These are phyloP conservation scores for Coniferiporia weirii DNA, from an alignment of 1,284 basidiomycete genomes.

Conservation along the genomic window DNA sequence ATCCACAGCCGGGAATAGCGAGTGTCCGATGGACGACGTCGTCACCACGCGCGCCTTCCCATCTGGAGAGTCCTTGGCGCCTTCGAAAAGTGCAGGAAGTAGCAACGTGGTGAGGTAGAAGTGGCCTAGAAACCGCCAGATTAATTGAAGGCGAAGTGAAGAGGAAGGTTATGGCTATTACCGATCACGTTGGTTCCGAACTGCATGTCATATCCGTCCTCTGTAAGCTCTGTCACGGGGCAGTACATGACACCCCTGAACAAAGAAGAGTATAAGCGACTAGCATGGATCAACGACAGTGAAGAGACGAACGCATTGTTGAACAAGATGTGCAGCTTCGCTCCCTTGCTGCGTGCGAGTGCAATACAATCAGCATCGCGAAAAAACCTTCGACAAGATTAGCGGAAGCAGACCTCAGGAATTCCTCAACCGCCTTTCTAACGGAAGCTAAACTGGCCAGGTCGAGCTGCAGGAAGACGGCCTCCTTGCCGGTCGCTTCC, in stretches of 20 bases:
- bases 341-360: slow-evolving; percentile 20
- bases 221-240: slow-evolving; percentile 33
- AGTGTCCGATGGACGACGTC: slow-evolving; percentile 34
- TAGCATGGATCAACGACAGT: neutral
- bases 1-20: slow-evolving; percentile 20
- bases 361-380: neutral
- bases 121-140: slow-evolving; percentile 26
- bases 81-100: slow-evolving; percentile 35
- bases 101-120: slow-evolving; percentile 36
- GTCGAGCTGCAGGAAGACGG: slow-evolving; percentile 37
- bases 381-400: slow-evolving; percentile 6
- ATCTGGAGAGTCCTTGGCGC: slow-evolving; percentile 26
- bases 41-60: slow-evolving; percentile 39
- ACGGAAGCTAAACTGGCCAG: slow-evolving; percentile 39
- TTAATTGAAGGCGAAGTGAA: neutral
- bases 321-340: slow-evolving; percentile 21
- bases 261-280: neutral
- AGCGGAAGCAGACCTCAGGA: slow-evolving; percentile 24
- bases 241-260: slow-evolving; percentile 44
- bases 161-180: slow-evolving; percentile 1
- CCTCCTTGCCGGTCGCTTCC: slow-evolving; percentile 31
- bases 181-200: slow-evolving; percentile 47
- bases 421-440: slow-evolving; percentile 32
- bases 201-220: slow-evolving; percentile 45
- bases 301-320: slow-evolving; percentile 23